These are phyloP conservation scores for Thelephora aurantiotincta DNA, from an alignment of 768 basidiomycete species.

Conservation along the genomic window DNA sequence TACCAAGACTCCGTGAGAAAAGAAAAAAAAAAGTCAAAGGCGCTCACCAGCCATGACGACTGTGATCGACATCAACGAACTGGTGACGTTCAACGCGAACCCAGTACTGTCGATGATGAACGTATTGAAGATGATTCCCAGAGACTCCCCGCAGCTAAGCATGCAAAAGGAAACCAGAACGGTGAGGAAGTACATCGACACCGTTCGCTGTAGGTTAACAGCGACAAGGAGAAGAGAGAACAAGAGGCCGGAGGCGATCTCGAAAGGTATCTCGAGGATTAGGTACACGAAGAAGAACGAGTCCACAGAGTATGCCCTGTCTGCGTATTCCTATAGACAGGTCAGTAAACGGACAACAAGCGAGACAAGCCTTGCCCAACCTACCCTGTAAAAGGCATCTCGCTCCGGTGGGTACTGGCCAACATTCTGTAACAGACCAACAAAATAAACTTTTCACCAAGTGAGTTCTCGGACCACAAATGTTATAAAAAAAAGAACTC, in stretches of 20 bases:
- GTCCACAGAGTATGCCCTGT: conserved; percentile 20
- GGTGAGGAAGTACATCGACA: conserved; percentile 8
- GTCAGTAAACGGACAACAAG: too few species aligned
- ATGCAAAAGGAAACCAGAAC: conserved; percentile 3
- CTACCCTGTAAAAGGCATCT: conserved; percentile 27
- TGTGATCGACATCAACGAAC: background rate
- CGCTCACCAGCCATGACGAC: background rate
- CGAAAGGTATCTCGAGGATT: conserved; percentile 12
- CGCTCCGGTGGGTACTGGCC: conserved; percentile 29
- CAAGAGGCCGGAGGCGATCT: conserved; percentile 8
- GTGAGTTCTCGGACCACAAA: too few species aligned
- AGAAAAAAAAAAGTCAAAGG: conserved; percentile 3
- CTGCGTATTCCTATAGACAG: conserved; percentile 17
- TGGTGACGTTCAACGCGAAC: conserved; percentile 2
- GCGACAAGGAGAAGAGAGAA: conserved; percentile 9
- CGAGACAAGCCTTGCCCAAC: background rate
- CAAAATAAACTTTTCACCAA: conserved; percentile 14
- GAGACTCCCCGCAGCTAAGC: conserved; percentile 8
- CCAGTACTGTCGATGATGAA: conserved; percentile 7
- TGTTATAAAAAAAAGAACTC: background rate
- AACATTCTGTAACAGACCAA: conserved; percentile 17
- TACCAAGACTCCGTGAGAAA: conserved; percentile 2
- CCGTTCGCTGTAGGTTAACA: conserved; percentile 5
- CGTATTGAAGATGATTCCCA: conserved; percentile 7
- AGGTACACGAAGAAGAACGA: conserved; percentile 20